Conservation (phyloP, 2,329 filamentous ascomycete genomes). For the Myriosclerotinia scirpicola region DNA sequence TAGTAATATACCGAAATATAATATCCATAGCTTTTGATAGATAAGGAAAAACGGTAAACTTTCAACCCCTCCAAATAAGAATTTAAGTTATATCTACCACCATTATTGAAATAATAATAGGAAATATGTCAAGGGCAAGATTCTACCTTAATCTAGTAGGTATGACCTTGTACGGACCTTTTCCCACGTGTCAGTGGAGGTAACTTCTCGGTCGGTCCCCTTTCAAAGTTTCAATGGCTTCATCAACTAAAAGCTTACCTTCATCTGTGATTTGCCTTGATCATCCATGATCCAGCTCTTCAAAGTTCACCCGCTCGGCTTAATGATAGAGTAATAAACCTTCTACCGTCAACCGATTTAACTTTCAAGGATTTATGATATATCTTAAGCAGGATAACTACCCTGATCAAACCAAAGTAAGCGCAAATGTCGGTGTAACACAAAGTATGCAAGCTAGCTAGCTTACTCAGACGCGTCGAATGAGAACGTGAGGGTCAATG, state of each 20-base stretch:
- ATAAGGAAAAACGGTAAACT: slow-evolving; percentile 5
- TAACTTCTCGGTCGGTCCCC: not conserved
- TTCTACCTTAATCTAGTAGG: not conserved
- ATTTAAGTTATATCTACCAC: no score
- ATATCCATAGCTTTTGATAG: slow-evolving; percentile 1
- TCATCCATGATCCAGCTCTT: not conserved
- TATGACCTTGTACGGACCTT: slow-evolving; percentile 13
- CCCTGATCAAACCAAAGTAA: not conserved
- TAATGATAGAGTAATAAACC: slow-evolving; percentile 1
- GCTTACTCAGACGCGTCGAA: slow-evolving; percentile 15
- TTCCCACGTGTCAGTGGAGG: slow-evolving; percentile 17
- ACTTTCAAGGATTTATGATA: not conserved
- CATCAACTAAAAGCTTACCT: not conserved
- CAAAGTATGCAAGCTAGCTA: slow-evolving; percentile 4
- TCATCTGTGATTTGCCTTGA: not conserved
- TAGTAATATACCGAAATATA: not conserved
- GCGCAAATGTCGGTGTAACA: slow-evolving; percentile 25
- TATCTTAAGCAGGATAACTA: not conserved
- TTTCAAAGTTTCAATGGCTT: not conserved
- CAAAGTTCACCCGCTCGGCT: not conserved
- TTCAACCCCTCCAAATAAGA: slow-evolving; percentile 2
- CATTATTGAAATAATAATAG: slow-evolving; percentile 8
- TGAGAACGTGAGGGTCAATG: slow-evolving; percentile 5
- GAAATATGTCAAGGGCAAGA: not conserved
- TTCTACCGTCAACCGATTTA: slow-evolving; percentile 1